A percentile compares a stretch with the other conserved stretches of the same genome.
These are phyloP conservation scores for Ottelia alismoides DNA, from an alignment of 106 monocot species.

Conservation along the genomic window DNA sequence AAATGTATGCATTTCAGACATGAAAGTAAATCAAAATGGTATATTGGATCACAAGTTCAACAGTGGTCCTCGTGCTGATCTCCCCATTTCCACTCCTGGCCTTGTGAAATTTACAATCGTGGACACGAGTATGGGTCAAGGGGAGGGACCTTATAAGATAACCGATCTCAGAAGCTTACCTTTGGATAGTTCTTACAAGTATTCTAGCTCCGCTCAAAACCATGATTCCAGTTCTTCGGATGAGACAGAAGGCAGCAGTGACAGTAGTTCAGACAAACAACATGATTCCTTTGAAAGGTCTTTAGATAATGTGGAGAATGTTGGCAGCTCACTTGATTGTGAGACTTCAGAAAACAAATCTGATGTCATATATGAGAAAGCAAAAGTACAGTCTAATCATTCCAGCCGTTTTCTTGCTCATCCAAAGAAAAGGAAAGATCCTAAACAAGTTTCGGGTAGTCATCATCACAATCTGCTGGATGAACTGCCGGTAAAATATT, in stretches of 20 bases:
- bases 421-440: not conserved
- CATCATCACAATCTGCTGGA: not conserved
- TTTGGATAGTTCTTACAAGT: not conserved
- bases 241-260: not conserved
- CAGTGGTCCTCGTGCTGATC: constrained; percentile 3
- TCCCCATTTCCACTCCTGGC: constrained; percentile 7
- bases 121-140: constrained; percentile 21
- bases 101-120: constrained; percentile 23
- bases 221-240: constrained; percentile 10
- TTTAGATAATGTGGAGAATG: not conserved
- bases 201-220: not conserved
- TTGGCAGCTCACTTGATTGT: not conserved
- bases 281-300: constrained; percentile 4
- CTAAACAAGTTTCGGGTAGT: not conserved
- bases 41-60: not conserved
- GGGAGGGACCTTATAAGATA: constrained; percentile 7
- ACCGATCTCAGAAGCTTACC: constrained; percentile 18
- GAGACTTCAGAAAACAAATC: not conserved
- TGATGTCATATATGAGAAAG: not conserved
- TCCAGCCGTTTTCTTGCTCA: not conserved
- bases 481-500: not conserved
- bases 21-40: constrained; percentile 3
- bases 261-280: not conserved
- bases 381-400: no score
- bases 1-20: constrained; percentile 11